Evolutionary conservation across 306 rosid species (phyloP).

Genomic region (Lathyrus oleraceus): DNA sequence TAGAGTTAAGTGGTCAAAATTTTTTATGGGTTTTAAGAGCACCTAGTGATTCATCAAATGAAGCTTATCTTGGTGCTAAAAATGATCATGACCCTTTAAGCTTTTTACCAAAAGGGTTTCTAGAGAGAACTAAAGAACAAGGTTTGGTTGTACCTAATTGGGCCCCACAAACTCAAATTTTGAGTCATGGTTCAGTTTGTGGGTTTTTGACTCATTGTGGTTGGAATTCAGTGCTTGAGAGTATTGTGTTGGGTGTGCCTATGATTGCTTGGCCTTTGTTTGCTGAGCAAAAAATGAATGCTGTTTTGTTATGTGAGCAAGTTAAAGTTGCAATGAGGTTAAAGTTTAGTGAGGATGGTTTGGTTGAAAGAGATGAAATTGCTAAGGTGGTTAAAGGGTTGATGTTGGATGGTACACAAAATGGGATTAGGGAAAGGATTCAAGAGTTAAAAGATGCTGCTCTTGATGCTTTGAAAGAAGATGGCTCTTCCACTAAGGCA

Average conservation of each 20-base stretch:
- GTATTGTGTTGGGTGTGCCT: slow-evolving; percentile 33
- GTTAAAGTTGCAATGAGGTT: slow-evolving; percentile 34
- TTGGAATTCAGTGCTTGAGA: slow-evolving; percentile 39
- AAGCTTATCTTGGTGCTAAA: slow-evolving; percentile 15
- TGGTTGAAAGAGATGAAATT: slow-evolving; percentile 28
- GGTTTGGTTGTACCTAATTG: slow-evolving; percentile 31
- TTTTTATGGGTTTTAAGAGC: slow-evolving; percentile 43
- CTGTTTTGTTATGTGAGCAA: slow-evolving; percentile 20
- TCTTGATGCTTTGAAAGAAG: slow-evolving; percentile 3
- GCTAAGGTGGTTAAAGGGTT: slow-evolving; percentile 8
- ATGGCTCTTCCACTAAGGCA: slow-evolving; percentile 32
- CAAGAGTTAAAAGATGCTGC: slow-evolving; percentile 18
- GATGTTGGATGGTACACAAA: neutral
- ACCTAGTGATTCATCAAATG: slow-evolving; percentile 38
- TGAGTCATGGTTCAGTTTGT: slow-evolving; percentile 24
- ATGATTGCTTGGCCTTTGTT: slow-evolving; percentile 38
- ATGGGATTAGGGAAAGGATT: slow-evolving; percentile 21
- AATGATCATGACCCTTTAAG: slow-evolving; percentile 18
- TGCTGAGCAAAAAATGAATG: slow-evolving; percentile 39
- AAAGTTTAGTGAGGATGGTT: slow-evolving; percentile 4
- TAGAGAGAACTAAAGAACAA: slow-evolving; percentile 29
- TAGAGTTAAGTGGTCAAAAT: slow-evolving; percentile 34
- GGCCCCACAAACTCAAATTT: slow-evolving; percentile 33
- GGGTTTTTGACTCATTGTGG: slow-evolving; percentile 41
- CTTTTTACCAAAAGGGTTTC: slow-evolving; percentile 34